Evolutionary conservation across 2,329 filamentous ascomycete genomes (phyloP), one percentile per base, ranked within the genome.

Genomic region (Leptographium radiaticola): DNA sequence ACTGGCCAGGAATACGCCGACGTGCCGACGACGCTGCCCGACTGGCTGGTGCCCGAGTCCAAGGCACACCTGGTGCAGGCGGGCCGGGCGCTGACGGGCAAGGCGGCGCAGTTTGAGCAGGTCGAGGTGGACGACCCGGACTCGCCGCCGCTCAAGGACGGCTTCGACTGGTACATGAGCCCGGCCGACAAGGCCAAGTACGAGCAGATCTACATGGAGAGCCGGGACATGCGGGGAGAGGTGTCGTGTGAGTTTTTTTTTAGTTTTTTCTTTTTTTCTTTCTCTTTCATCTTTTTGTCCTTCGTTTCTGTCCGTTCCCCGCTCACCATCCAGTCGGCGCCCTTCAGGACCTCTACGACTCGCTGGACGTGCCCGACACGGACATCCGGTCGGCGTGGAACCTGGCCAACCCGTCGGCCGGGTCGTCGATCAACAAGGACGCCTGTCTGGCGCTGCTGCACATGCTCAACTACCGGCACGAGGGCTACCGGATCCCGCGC

Each of bases 111-210:
- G 61, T 96, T 97, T 67, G 90, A 95, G 68, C 79, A 82, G 58
- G 81, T 95, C 56, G 86, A 89, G 10, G 55, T 56, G 12, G 65
- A 66, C 53, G 86, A 89, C 61, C 81, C 84, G 59, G 90, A 95
- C 61, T 82, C 84, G 5, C 81, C 83, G 1, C 89, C 89, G 1
- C 75, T 98, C 58, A 95, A 95, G 67, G 89, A 96, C 69, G 91
- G 91, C 13, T 98, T 98, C 68, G 93, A 98, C 68, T 98, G 93
- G 93, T 98, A 98, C 73, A 98, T 98, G 89, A 89, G 83, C 56
- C 93, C 93, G 0, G 70, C 75, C 34, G 90, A 98, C 71, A 94
- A 94, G 71, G 67, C 81, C 59, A 97, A 96, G 70, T 98, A 98
- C 72, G 89, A 96, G 70, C 88, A 91, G 62, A 98, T 98, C 70